These are phyloP conservation scores for Niveomyces coronatus DNA, from an alignment of 2,329 filamentous ascomycete species.

Conservation along the genomic window DNA sequence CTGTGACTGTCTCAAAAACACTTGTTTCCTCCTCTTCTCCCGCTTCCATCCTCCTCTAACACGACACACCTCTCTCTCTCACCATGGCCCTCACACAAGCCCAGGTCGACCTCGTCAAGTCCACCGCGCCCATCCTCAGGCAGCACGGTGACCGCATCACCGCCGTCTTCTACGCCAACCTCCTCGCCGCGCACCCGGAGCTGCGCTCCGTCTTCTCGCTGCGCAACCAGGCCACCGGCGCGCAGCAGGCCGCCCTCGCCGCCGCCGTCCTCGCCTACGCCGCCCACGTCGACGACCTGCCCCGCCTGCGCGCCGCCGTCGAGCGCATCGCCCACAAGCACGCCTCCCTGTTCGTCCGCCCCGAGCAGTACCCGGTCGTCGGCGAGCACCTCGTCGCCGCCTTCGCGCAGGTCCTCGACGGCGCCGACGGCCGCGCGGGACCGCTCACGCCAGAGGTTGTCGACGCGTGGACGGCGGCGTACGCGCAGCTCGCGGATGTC, in stretches of 20 bases:
- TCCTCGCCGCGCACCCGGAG: constrained; percentile 53
- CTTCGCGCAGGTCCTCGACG: constrained; percentile 57
- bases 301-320: constrained; percentile 41
- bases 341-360: constrained; percentile 55
- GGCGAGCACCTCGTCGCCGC: constrained; percentile 57
- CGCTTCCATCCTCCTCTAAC: constrained; percentile 1
- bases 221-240: constrained; percentile 56
- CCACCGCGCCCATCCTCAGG: constrained; percentile 63
- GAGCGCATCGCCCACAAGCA: constrained; percentile 72
- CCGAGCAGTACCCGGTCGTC: constrained; percentile 62
- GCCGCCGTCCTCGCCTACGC: constrained; percentile 63
- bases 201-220: constrained; percentile 63
- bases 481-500: constrained; percentile 58
- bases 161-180: constrained; percentile 59
- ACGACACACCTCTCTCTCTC: background rate
- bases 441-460: constrained; percentile 54
- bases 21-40: background rate
- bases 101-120: constrained; percentile 63
- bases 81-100: constrained; percentile 45
- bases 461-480: constrained; percentile 63
- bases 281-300: constrained; percentile 59
- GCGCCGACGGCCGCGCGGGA: too few relatives aligned
- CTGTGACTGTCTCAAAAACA: too few relatives aligned
- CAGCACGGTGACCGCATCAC: constrained; percentile 61
- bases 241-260: constrained; percentile 61